Conservation (phyloP, 1,284 basidiomycete genomes). For the Cryptococcus sp. region DNA sequence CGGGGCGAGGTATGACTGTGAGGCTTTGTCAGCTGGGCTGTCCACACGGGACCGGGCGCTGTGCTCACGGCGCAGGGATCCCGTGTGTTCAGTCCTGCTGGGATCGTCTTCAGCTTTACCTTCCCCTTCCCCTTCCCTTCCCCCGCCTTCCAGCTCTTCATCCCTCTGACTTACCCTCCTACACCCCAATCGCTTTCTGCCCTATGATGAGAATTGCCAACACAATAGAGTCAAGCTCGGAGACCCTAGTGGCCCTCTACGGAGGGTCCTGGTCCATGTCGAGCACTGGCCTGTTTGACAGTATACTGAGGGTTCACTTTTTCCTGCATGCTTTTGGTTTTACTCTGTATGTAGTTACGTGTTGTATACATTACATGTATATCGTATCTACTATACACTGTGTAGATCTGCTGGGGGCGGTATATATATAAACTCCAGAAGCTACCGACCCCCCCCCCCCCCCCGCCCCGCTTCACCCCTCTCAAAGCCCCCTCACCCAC, state of each 20-base stretch:
- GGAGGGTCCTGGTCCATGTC: conserved; percentile 35
- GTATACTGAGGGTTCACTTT: conserved; percentile 33
- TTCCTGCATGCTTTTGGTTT: neutral
- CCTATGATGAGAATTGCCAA: conserved; percentile 48
- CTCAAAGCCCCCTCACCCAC: neutral
- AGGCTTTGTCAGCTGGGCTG: too few species aligned
- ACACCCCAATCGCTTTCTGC: neutral
- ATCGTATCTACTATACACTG: neutral
- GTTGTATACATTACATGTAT: neutral
- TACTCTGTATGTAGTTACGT: neutral
- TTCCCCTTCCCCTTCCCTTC: too few species aligned
- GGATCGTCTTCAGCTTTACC: neutral
- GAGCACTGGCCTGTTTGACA: conserved; percentile 45
- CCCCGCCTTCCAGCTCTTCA: too few species aligned
- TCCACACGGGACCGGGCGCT: too few species aligned
- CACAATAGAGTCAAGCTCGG: conserved; percentile 50
- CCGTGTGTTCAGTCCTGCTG: too few species aligned
- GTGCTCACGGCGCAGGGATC: too few species aligned
- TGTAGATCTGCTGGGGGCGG: too few species aligned
- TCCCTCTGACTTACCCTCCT: neutral
- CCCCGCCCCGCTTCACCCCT: neutral
- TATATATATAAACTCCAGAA: neutral
- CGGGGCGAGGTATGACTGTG: too few species aligned
- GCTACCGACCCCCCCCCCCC: neutral
- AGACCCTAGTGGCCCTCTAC: conserved; percentile 37